phyloP scores from a whole-genome alignment of 352 stramenopile species.

The Nothophytophthora sp. region DNA sequence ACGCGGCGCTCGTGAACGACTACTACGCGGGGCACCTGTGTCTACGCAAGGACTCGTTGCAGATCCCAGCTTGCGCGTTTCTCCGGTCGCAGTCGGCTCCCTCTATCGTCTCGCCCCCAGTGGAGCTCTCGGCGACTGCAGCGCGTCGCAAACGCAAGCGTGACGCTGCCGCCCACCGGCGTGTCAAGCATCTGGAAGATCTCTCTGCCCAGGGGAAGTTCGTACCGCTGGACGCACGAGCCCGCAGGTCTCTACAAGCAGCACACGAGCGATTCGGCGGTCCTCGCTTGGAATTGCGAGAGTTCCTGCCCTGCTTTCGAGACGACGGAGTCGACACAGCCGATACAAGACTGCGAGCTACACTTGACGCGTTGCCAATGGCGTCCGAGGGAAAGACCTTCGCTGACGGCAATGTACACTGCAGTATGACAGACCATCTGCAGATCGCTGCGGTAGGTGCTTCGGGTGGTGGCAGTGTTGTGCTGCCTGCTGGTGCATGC shows the following conservation, averaged over 20 bases:
- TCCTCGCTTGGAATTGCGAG: constrained; percentile 20
- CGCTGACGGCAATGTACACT: constrained; percentile 12
- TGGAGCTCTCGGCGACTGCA: constrained; percentile 5
- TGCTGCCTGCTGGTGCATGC: constrained; percentile 22
- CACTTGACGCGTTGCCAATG: constrained; percentile 7
- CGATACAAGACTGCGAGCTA: neutral
- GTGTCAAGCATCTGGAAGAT: constrained; percentile 27
- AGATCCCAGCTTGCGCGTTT: constrained; percentile 29
- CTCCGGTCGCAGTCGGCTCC: neutral
- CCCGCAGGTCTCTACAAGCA: constrained; percentile 16
- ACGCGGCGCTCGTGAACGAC: constrained; percentile 42
- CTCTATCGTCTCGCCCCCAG: constrained; percentile 1
- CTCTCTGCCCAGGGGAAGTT: constrained; percentile 53
- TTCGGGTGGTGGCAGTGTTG: neutral
- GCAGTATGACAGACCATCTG: constrained; percentile 17
- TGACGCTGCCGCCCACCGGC: constrained; percentile 25
- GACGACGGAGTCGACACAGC: neutral
- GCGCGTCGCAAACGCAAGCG: constrained; percentile 42
- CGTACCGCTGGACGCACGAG: constrained; percentile 32
- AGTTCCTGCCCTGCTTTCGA: constrained; percentile 14
- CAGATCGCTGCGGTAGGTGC: constrained; percentile 13
- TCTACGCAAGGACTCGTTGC: constrained; percentile 34
- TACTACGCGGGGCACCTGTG: constrained; percentile 49
- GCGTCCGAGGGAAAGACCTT: constrained; percentile 1
- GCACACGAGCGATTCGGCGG: constrained; percentile 23